Conservation (phyloP, 148 eudicot genomes). For the Rheum nobile region DNA sequence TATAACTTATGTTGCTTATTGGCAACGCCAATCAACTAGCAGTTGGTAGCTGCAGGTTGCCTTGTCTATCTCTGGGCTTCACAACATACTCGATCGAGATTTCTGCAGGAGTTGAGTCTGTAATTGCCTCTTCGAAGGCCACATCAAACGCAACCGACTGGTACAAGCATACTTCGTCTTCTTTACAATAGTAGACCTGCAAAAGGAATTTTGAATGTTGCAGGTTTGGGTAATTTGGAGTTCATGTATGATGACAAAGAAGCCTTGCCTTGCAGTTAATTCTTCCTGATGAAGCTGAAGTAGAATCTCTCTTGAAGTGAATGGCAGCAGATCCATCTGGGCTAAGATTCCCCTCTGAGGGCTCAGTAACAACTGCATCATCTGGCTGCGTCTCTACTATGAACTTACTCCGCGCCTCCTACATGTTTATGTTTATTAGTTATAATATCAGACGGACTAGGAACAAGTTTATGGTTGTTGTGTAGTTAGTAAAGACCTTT, state of each 20-base stretch:
- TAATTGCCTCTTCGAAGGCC: conserved; percentile 53
- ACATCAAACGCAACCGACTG: conserved; percentile 78
- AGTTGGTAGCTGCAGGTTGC: conserved; percentile 30
- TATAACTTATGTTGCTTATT: not conserved
- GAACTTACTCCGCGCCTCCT: conserved; percentile 95
- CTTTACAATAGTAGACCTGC: conserved; percentile 94
- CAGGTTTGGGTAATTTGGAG: no score
- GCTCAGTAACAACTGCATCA: conserved; percentile 51
- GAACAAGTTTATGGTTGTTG: not conserved
- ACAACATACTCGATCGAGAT: conserved; percentile 56
- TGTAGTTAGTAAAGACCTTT: conserved; percentile 40
- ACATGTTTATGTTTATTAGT: conserved; percentile 10
- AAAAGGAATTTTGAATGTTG: no score
- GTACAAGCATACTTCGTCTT: conserved; percentile 86
- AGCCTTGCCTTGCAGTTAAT: conserved; percentile 75
- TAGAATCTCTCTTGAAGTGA: conserved; percentile 53
- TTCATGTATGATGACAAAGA: not conserved
- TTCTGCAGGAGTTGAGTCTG: conserved; percentile 42
- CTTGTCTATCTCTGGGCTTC: conserved; percentile 42
- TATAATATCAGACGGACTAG: not conserved
- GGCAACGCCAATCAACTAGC: not conserved
- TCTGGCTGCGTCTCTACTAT: conserved; percentile 65
- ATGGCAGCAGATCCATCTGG: conserved; percentile 68
- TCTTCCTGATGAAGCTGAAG: conserved; percentile 53
- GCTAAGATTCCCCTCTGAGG: conserved; percentile 67